Evolutionary conservation across 192 early-diverging fungal genomes (phyloP).

Genomic region (Coemansia sp.): DNA sequence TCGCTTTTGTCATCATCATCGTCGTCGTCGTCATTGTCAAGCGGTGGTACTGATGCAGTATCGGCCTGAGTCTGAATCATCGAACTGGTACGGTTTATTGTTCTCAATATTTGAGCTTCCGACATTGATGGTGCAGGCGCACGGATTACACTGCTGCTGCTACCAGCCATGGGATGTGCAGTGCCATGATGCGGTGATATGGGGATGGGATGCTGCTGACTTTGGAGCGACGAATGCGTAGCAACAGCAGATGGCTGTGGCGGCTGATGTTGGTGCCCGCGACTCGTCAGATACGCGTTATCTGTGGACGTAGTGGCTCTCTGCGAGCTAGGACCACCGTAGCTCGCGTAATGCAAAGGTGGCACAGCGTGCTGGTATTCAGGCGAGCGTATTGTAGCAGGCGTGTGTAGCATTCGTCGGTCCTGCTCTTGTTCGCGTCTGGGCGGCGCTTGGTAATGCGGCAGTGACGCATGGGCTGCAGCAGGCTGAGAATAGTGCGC

Average conservation of each 20-base stretch:
- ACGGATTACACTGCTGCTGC: not conserved
- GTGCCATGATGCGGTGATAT: not conserved
- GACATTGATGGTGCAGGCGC: not conserved
- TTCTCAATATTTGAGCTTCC: not conserved
- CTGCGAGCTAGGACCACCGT: not conserved
- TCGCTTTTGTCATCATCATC: slow-evolving; percentile 2
- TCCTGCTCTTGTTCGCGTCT: not conserved
- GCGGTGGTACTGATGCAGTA: not conserved
- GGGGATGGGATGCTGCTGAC: not conserved
- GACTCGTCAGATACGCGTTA: not conserved
- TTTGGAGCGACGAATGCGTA: not conserved
- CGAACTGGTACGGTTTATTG: not conserved
- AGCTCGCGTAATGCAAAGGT: not conserved
- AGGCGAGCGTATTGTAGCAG: not conserved
- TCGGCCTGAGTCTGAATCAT: not conserved
- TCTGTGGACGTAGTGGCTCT: not conserved
- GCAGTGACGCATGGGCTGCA: not conserved
- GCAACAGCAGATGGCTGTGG: not conserved
- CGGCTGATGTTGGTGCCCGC: not conserved
- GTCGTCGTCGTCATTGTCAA: slow-evolving; percentile 6
- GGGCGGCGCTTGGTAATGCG: not conserved
- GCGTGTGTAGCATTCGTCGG: not conserved
- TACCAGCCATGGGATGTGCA: not conserved
- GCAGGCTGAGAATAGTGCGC: not conserved
- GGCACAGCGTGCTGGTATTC: not conserved